Evolutionary conservation across 1,139 yeast species (phyloP), one percentile per base, ranked within the genome.

Genomic region (Taiozyma sp.): DNA sequence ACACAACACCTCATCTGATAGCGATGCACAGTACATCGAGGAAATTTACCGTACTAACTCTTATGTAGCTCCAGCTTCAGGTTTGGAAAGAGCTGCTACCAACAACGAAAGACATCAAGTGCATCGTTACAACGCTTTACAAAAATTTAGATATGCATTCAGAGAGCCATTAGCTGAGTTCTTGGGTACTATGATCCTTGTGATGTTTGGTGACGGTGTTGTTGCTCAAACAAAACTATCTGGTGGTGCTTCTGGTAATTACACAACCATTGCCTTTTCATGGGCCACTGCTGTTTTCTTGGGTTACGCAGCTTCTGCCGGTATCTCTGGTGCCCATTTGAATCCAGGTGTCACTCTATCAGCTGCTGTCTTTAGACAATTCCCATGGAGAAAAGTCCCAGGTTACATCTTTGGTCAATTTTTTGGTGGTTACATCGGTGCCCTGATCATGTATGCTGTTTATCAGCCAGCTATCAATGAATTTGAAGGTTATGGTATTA

Each of bases 201-300:
- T 75, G 26, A 54, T 71, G 50, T 67, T 71, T 46, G 80, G 80
- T 56, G 73, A 71, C 53, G 77, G 79, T 46, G 75, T 72, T 41
- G 75, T 71, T 46, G 75, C 77, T 34, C 80, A 76, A 61, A 70
- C 65, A 42, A 63, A 61, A 40, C 52, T 70, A 13, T 70, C 76
- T 5, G 49, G 54, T 6, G 68, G 67, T 32, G 53, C 58, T 4
- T 68, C 69, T 32, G 80, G 80, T 58, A 65, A 68, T 44, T 72
- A 69, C 50, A 72, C 69, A 46, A 68, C 72, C 26, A 65, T 76
- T 50, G 72, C 75, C 9, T 62, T 75, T 51, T 70, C 74, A 29
- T 77, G 80, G 80, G 81, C 78, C 45, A 68, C 75, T 41, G 81
- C 79, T 2, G 80, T 75, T 50, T 73, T 74, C 59, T 61, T 76